These are phyloP conservation scores for Magnolia kwangsiensis DNA, from an alignment of 164 flowering plant species.

Conservation along the genomic window DNA sequence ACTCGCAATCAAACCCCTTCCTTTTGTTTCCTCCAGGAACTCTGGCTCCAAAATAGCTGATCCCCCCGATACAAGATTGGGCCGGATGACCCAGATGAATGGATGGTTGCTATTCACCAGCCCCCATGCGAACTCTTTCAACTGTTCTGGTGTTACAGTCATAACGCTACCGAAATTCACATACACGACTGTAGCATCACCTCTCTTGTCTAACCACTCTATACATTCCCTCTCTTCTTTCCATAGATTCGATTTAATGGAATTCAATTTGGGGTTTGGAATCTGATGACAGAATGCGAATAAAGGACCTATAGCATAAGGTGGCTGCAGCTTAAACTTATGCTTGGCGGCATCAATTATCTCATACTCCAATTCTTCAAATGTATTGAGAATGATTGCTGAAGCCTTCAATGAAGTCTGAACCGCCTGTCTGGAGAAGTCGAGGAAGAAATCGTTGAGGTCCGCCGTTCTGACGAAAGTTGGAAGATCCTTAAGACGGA, in stretches of 20 bases:
- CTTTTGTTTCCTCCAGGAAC: neutral
- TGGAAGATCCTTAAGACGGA: slow-evolving; percentile 26
- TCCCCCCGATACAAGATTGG: neutral
- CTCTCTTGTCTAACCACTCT: slow-evolving; percentile 29
- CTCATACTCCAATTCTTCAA: slow-evolving; percentile 14
- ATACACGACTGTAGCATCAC: slow-evolving; percentile 25
- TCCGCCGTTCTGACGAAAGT: slow-evolving; percentile 16
- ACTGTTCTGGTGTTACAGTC: slow-evolving; percentile 5
- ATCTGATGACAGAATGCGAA: slow-evolving; percentile 2
- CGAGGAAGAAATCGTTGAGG: slow-evolving; percentile 10
- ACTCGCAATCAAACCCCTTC: neutral
- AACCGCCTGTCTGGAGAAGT: neutral
- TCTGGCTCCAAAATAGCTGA: neutral
- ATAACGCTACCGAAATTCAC: slow-evolving; percentile 38
- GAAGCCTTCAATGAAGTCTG: slow-evolving; percentile 5
- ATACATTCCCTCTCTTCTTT: slow-evolving; percentile 27
- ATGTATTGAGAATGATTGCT: slow-evolving; percentile 15
- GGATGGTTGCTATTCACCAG: neutral
- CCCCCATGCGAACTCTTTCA: slow-evolving; percentile 9
- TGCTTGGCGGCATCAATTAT: slow-evolving; percentile 6
- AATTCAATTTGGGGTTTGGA: slow-evolving; percentile 1
- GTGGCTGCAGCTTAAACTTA: neutral
- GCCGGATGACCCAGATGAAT: neutral
- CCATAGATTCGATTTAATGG: slow-evolving; percentile 18
- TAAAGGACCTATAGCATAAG: slow-evolving; percentile 30